phyloP scores from a whole-genome alignment of 2,329 filamentous ascomycete species.

The Nigrospora sphaerica region DNA sequence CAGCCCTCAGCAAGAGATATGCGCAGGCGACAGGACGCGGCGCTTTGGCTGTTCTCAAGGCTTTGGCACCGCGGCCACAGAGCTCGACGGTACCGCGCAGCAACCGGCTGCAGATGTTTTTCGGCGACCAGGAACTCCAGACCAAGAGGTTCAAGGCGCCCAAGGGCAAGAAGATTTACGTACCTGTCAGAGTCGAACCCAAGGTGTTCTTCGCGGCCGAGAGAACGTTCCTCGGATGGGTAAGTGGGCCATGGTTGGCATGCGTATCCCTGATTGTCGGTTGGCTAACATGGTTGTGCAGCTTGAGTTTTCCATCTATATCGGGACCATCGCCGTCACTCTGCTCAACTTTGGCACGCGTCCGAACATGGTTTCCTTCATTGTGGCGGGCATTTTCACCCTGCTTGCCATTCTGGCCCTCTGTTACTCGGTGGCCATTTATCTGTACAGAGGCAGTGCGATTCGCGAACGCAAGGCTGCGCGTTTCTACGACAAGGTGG shows the following conservation, averaged over 20 bases:
- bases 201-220: constrained; percentile 98
- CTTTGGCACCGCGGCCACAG: constrained; percentile 48
- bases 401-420: constrained; percentile 70
- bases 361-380: constrained; percentile 51
- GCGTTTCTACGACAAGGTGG: constrained; percentile 84
- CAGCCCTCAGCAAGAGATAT: constrained; percentile 46
- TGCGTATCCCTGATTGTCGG: neutral
- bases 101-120: constrained; percentile 44
- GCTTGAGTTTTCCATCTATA: constrained; percentile 94
- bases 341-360: constrained; percentile 72
- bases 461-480: constrained; percentile 81
- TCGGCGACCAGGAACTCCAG: constrained; percentile 48
- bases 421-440: constrained; percentile 77
- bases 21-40: constrained; percentile 33
- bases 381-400: constrained; percentile 72
- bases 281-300: constrained; percentile 18
- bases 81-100: constrained; percentile 50
- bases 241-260: constrained; percentile 31
- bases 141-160: constrained; percentile 63
- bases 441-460: constrained; percentile 79
- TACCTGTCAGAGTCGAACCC: constrained; percentile 90
- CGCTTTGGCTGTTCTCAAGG: constrained; percentile 35
- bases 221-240: constrained; percentile 91
- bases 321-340: constrained; percentile 79
- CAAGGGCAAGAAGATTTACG: constrained; percentile 86